Evolutionary conservation across 495 filamentous ascomycete genomes (phyloP).

Genomic region (Aspergillus biplanus): DNA sequence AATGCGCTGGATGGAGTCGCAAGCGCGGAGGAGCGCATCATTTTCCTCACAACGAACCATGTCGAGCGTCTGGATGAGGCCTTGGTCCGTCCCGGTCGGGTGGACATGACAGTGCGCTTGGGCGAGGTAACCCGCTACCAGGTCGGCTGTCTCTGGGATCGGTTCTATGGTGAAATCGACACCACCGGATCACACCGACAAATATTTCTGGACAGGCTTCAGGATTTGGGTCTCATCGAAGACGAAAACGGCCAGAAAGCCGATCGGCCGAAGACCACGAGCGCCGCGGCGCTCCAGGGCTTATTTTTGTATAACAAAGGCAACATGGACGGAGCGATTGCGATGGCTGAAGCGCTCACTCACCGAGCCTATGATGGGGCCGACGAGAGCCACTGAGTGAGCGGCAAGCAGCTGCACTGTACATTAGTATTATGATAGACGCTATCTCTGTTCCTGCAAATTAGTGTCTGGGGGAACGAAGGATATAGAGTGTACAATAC

Average conservation of each 20-base stretch:
- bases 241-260: constrained; percentile 48
- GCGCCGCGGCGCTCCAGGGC: constrained; percentile 89
- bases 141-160: constrained; percentile 85
- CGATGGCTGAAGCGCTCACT: constrained; percentile 69
- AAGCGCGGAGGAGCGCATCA: constrained; percentile 90
- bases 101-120: constrained; percentile 90
- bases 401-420: constrained; percentile 28
- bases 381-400: constrained; percentile 18
- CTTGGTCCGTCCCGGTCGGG: constrained; percentile 84
- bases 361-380: constrained; percentile 39
- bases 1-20: constrained; percentile 95
- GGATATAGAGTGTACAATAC: not conserved
- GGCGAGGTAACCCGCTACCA: constrained; percentile 87
- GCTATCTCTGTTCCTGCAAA: not conserved
- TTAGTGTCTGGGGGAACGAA: not conserved
- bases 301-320: constrained; percentile 94
- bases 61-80: constrained; percentile 87
- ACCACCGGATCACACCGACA: constrained; percentile 52
- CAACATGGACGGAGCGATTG: constrained; percentile 83
- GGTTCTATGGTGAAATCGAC: constrained; percentile 90
- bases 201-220: constrained; percentile 53
- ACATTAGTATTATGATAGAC: constrained; percentile 27
- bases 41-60: constrained; percentile 95
- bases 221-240: constrained; percentile 56
- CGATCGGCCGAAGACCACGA: constrained; percentile 57